phyloP scores from a whole-genome alignment of 306 rosid genomes.

The Vigna angularis region DNA sequence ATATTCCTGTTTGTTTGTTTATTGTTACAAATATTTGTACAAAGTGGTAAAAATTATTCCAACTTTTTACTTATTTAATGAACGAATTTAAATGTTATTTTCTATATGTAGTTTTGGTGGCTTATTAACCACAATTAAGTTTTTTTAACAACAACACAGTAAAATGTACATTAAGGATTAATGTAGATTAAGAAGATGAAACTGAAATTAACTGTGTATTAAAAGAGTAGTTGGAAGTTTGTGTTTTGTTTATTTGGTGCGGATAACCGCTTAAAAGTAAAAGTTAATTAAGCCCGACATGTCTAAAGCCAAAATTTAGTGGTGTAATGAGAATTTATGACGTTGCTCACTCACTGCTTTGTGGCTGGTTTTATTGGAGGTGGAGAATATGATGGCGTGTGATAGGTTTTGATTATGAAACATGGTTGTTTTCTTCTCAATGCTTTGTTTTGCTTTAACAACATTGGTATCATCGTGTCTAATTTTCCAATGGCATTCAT shows the following conservation, averaged over 20 bases:
- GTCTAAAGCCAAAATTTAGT: not conserved
- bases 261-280: not conserved
- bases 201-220: not conserved
- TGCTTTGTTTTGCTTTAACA: slow-evolving; percentile 7
- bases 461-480: not conserved
- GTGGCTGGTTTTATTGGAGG: not conserved
- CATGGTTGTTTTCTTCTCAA: not conserved
- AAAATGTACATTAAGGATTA: no score
- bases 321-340: not conserved
- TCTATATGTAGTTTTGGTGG: no score
- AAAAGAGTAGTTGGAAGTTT: not conserved
- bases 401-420: not conserved
- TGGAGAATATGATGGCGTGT: not conserved
- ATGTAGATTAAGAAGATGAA: not conserved
- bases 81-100: no score
- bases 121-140: no score
- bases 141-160: not conserved
- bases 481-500: not conserved
- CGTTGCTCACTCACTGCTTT: not conserved
- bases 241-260: not conserved
- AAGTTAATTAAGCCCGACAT: not conserved
- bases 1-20: not conserved
- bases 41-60: not conserved
- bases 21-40: not conserved
- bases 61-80: no score